Evolutionary conservation across 116 monocot genomes (phyloP).

Genomic region (Iris pallida): DNA sequence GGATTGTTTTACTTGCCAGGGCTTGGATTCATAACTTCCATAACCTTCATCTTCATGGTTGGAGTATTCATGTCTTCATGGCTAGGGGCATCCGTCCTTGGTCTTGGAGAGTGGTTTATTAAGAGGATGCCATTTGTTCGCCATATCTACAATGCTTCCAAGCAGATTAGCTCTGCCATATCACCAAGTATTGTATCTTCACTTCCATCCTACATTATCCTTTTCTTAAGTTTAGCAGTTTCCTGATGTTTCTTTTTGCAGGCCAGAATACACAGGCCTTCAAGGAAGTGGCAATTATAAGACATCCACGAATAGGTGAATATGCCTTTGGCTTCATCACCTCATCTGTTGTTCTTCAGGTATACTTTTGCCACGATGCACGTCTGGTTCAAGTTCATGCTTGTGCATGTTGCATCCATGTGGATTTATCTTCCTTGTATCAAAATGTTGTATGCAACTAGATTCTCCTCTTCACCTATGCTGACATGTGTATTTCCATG

Average conservation of each 20-base stretch:
- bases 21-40: constrained; percentile 74
- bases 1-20: constrained; percentile 26
- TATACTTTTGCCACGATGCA: neutral
- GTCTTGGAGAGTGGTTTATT: constrained; percentile 90
- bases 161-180: constrained; percentile 84
- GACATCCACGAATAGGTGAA: constrained; percentile 87
- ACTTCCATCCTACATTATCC: neutral
- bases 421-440: no score
- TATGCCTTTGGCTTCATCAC: constrained; percentile 95
- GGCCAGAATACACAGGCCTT: constrained; percentile 88
- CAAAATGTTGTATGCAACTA: no score
- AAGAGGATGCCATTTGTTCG: constrained; percentile 85
- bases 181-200: constrained; percentile 52
- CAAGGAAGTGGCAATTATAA: constrained; percentile 88
- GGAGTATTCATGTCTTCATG: constrained; percentile 97
- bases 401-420: no score
- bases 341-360: constrained; percentile 72
- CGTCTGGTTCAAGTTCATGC: no score
- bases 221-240: neutral
- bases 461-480: no score
- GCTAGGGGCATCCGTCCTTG: constrained; percentile 80
- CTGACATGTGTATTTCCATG: no score
- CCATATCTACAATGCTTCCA: constrained; percentile 84
- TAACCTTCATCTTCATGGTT: constrained; percentile 82
- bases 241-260: constrained; percentile 19